Conservation (phyloP, 2,329 filamentous ascomycete species). For the Apiospora marii region DNA sequence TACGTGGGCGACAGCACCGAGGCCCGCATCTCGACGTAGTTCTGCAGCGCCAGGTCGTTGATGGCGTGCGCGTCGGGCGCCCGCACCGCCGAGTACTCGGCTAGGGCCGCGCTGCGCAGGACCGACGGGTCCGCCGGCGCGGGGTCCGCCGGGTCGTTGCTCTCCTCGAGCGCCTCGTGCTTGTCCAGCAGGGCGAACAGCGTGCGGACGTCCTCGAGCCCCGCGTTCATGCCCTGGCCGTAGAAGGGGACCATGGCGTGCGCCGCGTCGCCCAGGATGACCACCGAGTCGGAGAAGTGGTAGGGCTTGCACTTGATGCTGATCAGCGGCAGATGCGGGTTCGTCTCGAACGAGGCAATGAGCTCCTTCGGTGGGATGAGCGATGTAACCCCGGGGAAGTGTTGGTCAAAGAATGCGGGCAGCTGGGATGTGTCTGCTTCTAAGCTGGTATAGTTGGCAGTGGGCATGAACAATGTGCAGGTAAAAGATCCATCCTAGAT, state of each 20-base stretch:
- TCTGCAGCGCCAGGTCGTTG: conserved; percentile 88
- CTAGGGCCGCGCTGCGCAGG: conserved; percentile 74
- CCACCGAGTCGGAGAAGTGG: conserved; percentile 77
- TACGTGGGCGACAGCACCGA: conserved; percentile 83
- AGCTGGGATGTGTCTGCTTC: conserved; percentile 68
- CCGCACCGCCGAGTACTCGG: conserved; percentile 77
- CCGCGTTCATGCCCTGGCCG: conserved; percentile 97
- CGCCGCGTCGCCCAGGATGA: conserved; percentile 91
- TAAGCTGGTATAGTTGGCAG: conserved; percentile 71
- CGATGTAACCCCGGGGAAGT: conserved; percentile 87
- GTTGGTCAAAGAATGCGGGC: conserved; percentile 76
- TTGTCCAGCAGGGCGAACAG: conserved; percentile 85
- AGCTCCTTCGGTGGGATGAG: conserved; percentile 75
- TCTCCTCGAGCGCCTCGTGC: conserved; percentile 56
- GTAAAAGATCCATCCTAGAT: conserved; percentile 88
- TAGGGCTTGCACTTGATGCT: conserved; percentile 93
- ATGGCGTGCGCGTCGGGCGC: conserved; percentile 85
- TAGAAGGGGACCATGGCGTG: conserved; percentile 99
- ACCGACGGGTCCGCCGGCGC: conserved; percentile 57
- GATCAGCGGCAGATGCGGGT: conserved; percentile 92
- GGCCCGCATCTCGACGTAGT: conserved; percentile 93
- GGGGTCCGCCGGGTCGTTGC: conserved; percentile 46
- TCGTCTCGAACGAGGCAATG: conserved; percentile 75
- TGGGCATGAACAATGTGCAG: conserved; percentile 89
- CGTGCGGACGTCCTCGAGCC: conserved; percentile 90